These are phyloP conservation scores for Phytophthora fragariaefolia DNA, from an alignment of 352 stramenopile genomes.

Conservation along the genomic window DNA sequence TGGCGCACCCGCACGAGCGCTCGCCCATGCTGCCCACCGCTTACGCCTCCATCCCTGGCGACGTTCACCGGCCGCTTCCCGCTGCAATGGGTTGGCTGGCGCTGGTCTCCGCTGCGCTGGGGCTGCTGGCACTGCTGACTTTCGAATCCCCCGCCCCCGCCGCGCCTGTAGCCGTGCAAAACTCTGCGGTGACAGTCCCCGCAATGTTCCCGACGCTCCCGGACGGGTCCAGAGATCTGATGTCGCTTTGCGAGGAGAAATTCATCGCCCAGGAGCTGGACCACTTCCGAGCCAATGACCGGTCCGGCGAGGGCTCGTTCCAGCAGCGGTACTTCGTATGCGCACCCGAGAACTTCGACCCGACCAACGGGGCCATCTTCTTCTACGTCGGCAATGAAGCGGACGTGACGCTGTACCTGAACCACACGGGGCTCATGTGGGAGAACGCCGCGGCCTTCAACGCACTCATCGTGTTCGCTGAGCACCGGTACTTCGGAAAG, in stretches of 20 bases:
- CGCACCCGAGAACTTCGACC: constrained; percentile 51
- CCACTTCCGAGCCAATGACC: constrained; percentile 47
- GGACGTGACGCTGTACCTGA: constrained; percentile 70
- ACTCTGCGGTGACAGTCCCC: constrained; percentile 1
- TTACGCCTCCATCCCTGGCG: not conserved
- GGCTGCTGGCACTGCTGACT: constrained; percentile 6
- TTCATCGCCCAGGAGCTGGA: constrained; percentile 57
- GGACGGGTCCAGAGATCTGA: constrained; percentile 43
- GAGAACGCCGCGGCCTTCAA: constrained; percentile 69
- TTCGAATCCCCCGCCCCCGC: constrained; percentile 1
- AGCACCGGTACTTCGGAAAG: constrained; percentile 83
- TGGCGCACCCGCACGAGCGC: constrained; percentile 22
- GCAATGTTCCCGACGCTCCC: constrained; percentile 24
- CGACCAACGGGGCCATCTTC: constrained; percentile 56
- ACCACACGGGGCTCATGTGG: constrained; percentile 79
- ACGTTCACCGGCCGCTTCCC: constrained; percentile 24
- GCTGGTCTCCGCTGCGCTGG: constrained; percentile 23
- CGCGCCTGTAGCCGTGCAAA: not conserved
- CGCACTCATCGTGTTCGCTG: constrained; percentile 74
- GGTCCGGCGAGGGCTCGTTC: constrained; percentile 39
- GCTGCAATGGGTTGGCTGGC: constrained; percentile 35
- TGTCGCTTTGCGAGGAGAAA: constrained; percentile 50
- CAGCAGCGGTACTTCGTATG: constrained; percentile 79
- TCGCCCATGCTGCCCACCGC: constrained; percentile 37
- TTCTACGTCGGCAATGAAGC: constrained; percentile 81